phyloP scores from a whole-genome alignment of 768 basidiomycete species.

The Coprinopsis cinerea region DNA sequence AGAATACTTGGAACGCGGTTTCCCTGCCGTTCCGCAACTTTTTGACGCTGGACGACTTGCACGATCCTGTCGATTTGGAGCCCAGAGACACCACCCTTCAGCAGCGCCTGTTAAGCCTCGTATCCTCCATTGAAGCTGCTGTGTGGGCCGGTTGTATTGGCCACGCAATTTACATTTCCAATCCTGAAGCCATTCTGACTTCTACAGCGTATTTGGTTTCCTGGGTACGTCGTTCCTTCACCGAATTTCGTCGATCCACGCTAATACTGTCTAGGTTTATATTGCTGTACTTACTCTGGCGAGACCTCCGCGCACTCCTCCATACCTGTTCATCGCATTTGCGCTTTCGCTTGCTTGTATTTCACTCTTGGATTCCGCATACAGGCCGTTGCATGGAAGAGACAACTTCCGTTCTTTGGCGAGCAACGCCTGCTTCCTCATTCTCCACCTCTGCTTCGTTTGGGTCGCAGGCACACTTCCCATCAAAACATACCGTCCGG shows the following conservation, averaged over 20 bases:
- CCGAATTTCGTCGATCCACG: not conserved
- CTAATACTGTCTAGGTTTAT: too few species aligned
- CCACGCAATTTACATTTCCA: slow-evolving; percentile 25
- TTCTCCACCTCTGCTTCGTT: slow-evolving; percentile 32
- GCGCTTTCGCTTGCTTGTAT: slow-evolving; percentile 31
- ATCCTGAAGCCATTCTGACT: slow-evolving; percentile 17
- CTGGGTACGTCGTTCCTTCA: slow-evolving; percentile 40
- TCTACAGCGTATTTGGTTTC: slow-evolving; percentile 31
- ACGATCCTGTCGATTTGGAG: slow-evolving; percentile 29
- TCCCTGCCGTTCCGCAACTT: slow-evolving; percentile 45
- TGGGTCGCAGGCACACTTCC: slow-evolving; percentile 56
- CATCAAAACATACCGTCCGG: slow-evolving; percentile 37
- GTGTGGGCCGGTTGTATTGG: slow-evolving; percentile 39
- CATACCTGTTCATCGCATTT: slow-evolving; percentile 43
- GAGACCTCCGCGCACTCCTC: slow-evolving; percentile 43
- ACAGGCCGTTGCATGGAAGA: slow-evolving; percentile 20
- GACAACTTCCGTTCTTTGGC: slow-evolving; percentile 11
- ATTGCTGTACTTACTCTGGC: slow-evolving; percentile 32
- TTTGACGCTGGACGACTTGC: slow-evolving; percentile 45
- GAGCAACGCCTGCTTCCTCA: slow-evolving; percentile 24
- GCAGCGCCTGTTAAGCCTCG: slow-evolving; percentile 25
- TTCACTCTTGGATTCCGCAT: slow-evolving; percentile 31
- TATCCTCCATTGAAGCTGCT: slow-evolving; percentile 34
- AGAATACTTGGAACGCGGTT: not conserved
- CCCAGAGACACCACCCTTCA: slow-evolving; percentile 24